phyloP scores from a whole-genome alignment of 805 yeast species.

The Schwanniomyces pseudopolymorphus region DNA sequence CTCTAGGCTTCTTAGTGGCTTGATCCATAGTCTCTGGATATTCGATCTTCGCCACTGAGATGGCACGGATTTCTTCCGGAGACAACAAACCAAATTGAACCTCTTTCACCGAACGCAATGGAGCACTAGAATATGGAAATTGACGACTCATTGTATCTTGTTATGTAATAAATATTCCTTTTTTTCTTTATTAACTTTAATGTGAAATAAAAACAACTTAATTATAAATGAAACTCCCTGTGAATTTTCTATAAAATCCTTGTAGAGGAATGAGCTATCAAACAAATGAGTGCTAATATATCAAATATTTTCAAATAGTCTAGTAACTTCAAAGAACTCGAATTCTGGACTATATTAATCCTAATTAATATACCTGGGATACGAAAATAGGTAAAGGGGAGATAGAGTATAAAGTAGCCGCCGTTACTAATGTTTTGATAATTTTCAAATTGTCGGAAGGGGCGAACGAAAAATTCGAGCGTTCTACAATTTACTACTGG shows the following conservation, averaged over 20 bases:
- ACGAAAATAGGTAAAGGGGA: slow-evolving; percentile 2
- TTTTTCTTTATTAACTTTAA: not conserved
- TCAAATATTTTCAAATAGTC: slow-evolving; percentile 3
- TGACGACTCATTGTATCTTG: slow-evolving; percentile 41
- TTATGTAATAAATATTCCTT: slow-evolving; percentile 1
- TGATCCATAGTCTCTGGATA: slow-evolving; percentile 99
- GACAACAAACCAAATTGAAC: slow-evolving; percentile 97
- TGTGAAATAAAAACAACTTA: slow-evolving; percentile 1
- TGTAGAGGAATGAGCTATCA: slow-evolving; percentile 22
- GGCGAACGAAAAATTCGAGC: slow-evolving; percentile 13
- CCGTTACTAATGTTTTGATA: slow-evolving; percentile 2
- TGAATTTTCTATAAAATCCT: slow-evolving; percentile 1
- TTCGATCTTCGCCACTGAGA: slow-evolving; percentile 96
- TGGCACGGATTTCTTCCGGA: slow-evolving; percentile 94
- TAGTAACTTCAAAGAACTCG: slow-evolving; percentile 6
- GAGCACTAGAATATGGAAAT: slow-evolving; percentile 96
- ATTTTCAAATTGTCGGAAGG: slow-evolving; percentile 8
- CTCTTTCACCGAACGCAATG: slow-evolving; percentile 94
- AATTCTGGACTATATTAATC: slow-evolving; percentile 4
- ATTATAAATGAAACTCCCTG: slow-evolving; percentile 1
- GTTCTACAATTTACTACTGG: slow-evolving; percentile 5
- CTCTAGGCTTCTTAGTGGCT: slow-evolving; percentile 89
- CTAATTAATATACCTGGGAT: slow-evolving; percentile 6
- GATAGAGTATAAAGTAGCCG: slow-evolving; percentile 1
- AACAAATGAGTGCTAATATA: slow-evolving; percentile 29